Evolutionary conservation across 2,329 filamentous ascomycete genomes (phyloP).

Genomic region (Stachybotrys echinatus): DNA sequence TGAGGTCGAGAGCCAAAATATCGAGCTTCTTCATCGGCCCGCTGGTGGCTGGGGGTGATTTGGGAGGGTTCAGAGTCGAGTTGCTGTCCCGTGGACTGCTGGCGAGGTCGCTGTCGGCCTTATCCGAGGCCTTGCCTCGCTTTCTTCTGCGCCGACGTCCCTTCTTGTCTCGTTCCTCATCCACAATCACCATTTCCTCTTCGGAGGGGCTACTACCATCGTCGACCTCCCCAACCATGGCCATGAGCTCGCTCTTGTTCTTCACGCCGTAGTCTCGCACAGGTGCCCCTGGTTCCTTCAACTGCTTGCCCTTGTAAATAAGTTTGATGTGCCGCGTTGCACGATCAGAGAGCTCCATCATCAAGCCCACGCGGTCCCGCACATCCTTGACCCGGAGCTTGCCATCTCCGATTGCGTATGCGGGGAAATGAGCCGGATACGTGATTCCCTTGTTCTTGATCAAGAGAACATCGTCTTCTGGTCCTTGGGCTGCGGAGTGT

Average conservation of each 20-base stretch:
- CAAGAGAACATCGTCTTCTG: constrained; percentile 65
- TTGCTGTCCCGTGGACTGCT: constrained; percentile 40
- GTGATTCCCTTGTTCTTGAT: constrained; percentile 63
- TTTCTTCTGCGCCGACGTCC: constrained; percentile 31
- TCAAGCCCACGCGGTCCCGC: constrained; percentile 59
- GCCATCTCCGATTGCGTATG: constrained; percentile 69
- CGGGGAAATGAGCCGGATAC: constrained; percentile 68
- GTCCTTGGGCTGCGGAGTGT: constrained; percentile 25
- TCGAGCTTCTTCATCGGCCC: constrained; percentile 53
- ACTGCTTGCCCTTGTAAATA: constrained; percentile 66
- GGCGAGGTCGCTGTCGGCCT: constrained; percentile 28
- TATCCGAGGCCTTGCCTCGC: constrained; percentile 38
- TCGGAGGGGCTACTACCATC: constrained; percentile 32
- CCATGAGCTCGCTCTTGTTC: constrained; percentile 55
- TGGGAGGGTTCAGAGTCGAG: constrained; percentile 27
- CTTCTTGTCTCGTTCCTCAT: constrained; percentile 31
- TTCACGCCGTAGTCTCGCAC: constrained; percentile 58
- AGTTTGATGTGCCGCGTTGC: constrained; percentile 54
- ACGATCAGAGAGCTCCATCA: constrained; percentile 57
- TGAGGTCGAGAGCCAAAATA: constrained; percentile 60
- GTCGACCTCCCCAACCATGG: constrained; percentile 34
- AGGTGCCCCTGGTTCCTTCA: constrained; percentile 58
- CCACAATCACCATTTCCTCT: constrained; percentile 38
- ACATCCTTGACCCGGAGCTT: constrained; percentile 64
- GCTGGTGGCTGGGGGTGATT: constrained; percentile 21